Percentiles rank a stretch among this genome's conserved stretches.
Evolutionary conservation across 1,284 basidiomycete genomes (phyloP).

Genomic region (Trametes pubescens): DNA sequence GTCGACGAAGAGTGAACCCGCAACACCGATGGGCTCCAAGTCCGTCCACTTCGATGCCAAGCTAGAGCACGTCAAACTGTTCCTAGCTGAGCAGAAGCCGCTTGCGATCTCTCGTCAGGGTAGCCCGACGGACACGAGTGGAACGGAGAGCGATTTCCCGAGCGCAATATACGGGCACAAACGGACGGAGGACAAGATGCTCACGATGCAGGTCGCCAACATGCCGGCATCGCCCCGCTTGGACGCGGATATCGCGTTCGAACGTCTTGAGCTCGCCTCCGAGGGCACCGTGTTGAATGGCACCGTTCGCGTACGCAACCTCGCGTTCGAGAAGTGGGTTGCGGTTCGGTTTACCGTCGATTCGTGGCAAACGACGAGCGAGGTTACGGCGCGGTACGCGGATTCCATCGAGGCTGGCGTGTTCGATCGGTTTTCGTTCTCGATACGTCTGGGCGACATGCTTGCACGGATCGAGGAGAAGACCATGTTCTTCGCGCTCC

Average conservation of each 20-base stretch:
- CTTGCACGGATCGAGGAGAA: constrained; percentile 83
- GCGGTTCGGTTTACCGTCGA: constrained; percentile 94
- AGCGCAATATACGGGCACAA: constrained; percentile 61
- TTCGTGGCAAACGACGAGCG: constrained; percentile 94
- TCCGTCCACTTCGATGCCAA: constrained; percentile 93
- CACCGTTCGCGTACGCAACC: constrained; percentile 81
- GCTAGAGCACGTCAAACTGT: constrained; percentile 93
- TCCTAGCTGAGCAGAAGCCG: constrained; percentile 93
- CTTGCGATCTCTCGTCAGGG: constrained; percentile 92
- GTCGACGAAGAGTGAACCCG: constrained; percentile 65
- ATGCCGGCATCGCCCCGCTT: constrained; percentile 50
- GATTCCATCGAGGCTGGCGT: constrained; percentile 65
- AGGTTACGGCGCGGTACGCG: constrained; percentile 84
- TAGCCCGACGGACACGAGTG: constrained; percentile 86
- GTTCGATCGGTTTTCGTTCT: constrained; percentile 76
- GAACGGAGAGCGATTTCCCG: constrained; percentile 74
- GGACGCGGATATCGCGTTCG: constrained; percentile 58
- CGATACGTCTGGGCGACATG: constrained; percentile 71
- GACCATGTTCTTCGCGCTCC: constrained; percentile 83
- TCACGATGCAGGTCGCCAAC: constrained; percentile 64
- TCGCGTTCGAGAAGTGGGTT: constrained; percentile 90
- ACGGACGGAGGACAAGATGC: constrained; percentile 46
- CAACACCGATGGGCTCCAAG: constrained; percentile 71
- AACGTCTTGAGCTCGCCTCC: constrained; percentile 64
- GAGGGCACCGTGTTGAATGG: constrained; percentile 72